Percentiles rank a stretch among this genome's conserved stretches.
Evolutionary conservation across 352 stramenopile genomes (phyloP).

Genomic region (Globisporangium apiculatum): DNA sequence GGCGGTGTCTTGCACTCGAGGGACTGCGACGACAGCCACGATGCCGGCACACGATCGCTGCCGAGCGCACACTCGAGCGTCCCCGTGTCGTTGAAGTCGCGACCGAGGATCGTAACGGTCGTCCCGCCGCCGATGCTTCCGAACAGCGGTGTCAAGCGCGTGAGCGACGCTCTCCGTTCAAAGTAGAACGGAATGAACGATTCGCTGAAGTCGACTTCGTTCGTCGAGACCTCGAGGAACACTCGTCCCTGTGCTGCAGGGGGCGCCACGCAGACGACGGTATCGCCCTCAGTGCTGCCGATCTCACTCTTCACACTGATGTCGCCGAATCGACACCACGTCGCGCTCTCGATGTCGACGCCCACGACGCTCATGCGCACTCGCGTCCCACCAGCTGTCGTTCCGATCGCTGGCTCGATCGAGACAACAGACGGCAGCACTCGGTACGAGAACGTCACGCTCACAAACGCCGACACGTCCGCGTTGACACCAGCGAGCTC

Average conservation of each 20-base stretch:
- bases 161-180: slow-evolving; percentile 3
- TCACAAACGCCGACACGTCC: not conserved
- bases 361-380: slow-evolving; percentile 19
- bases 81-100: slow-evolving; percentile 15
- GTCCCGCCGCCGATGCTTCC: slow-evolving; percentile 6
- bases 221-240: slow-evolving; percentile 31
- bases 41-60: slow-evolving; percentile 15
- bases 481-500: not conserved
- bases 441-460: slow-evolving; percentile 30
- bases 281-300: not conserved
- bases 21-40: slow-evolving; percentile 14
- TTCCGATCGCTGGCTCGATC: slow-evolving; percentile 14
- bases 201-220: slow-evolving; percentile 38
- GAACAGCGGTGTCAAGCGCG: slow-evolving; percentile 9
- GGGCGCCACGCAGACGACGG: slow-evolving; percentile 18
- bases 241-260: slow-evolving; percentile 10
- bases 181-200: slow-evolving; percentile 18
- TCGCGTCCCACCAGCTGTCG: slow-evolving; percentile 12
- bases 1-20: slow-evolving; percentile 25
- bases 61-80: slow-evolving; percentile 30
- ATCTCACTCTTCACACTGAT: slow-evolving; percentile 16
- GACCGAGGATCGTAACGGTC: slow-evolving; percentile 16
- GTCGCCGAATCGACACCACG: slow-evolving; percentile 34
- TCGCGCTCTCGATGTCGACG: slow-evolving; percentile 2
- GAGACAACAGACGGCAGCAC: slow-evolving; percentile 19